Evolutionary conservation across 2,329 filamentous ascomycete species (phyloP).

Genomic region (Hypoxylon sp.): DNA sequence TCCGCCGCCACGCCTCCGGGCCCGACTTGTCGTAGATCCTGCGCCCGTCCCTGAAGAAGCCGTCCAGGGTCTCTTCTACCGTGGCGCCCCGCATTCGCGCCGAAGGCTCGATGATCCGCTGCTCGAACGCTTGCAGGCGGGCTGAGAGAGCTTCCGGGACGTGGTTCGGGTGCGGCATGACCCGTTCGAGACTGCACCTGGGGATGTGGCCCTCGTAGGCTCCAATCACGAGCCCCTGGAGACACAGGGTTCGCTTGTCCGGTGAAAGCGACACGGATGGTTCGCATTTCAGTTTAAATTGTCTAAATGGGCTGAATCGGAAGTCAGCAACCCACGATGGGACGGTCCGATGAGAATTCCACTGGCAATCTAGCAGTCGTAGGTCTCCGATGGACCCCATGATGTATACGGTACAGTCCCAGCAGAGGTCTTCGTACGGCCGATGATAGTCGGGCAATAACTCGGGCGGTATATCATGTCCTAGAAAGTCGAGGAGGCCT

Average conservation of each 20-base stretch:
- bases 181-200: not conserved
- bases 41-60: not conserved
- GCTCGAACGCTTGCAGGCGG: not conserved
- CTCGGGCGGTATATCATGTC: conserved; percentile 22
- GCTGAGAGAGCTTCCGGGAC: conserved; percentile 2
- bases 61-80: conserved; percentile 7
- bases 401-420: conserved; percentile 29
- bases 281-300: not conserved
- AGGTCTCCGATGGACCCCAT: conserved; percentile 17
- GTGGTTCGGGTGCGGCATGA: not conserved
- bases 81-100: conserved; percentile 4
- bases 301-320: conserved; percentile 4
- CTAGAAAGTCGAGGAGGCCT: conserved; percentile 12
- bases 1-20: not conserved
- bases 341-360: conserved; percentile 6
- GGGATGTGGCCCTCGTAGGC: not conserved
- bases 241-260: conserved; percentile 19
- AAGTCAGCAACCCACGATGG: conserved; percentile 40
- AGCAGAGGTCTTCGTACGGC: conserved; percentile 29
- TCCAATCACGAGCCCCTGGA: conserved; percentile 20
- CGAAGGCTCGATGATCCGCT: conserved; percentile 17
- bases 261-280: conserved; percentile 14
- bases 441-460: conserved; percentile 28
- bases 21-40: not conserved
- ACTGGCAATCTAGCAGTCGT: conserved; percentile 8